phyloP scores from a whole-genome alignment of 2,329 filamentous ascomycete genomes.

The Fusarium sp. region DNA sequence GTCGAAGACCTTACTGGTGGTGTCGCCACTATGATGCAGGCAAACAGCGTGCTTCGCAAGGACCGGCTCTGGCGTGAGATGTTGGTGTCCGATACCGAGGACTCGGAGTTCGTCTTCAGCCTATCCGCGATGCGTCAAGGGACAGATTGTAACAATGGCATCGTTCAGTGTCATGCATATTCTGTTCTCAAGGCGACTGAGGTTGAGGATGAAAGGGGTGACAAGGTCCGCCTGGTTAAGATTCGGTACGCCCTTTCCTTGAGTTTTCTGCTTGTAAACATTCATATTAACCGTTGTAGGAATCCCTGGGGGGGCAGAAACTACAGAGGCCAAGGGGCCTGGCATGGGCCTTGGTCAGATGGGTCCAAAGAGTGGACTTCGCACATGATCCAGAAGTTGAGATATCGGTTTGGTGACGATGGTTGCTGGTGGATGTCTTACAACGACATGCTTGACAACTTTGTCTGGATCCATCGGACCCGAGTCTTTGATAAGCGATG shows the following conservation, averaged over 20 bases:
- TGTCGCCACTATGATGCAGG: constrained; percentile 66
- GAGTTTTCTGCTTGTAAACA: not conserved
- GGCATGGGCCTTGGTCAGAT: constrained; percentile 80
- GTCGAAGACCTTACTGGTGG: constrained; percentile 66
- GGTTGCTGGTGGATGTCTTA: constrained; percentile 65
- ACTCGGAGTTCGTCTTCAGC: constrained; percentile 74
- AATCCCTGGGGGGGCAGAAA: constrained; percentile 77
- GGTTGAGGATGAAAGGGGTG: constrained; percentile 55
- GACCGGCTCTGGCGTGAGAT: constrained; percentile 79
- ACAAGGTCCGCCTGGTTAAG: constrained; percentile 55
- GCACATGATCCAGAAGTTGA: constrained; percentile 75
- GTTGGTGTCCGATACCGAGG: constrained; percentile 72
- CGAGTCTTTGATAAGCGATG: constrained; percentile 59
- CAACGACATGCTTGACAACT: constrained; percentile 58
- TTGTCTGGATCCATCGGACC: constrained; percentile 58
- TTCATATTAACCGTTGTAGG: constrained; percentile 50
- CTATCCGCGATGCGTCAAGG: constrained; percentile 49
- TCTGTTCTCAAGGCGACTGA: constrained; percentile 62
- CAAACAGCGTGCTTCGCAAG: constrained; percentile 71
- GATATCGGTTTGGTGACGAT: constrained; percentile 76
- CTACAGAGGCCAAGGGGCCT: constrained; percentile 62
- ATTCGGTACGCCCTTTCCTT: constrained; percentile 52
- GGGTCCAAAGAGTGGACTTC: constrained; percentile 80
- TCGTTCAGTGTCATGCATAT: constrained; percentile 62
- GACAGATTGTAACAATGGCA: constrained; percentile 50